A percentile compares a stretch with the other conserved stretches of the same genome.
Conservation (phyloP, 1,284 basidiomycete species). For the Pyrrhoderma lamaoense region DNA sequence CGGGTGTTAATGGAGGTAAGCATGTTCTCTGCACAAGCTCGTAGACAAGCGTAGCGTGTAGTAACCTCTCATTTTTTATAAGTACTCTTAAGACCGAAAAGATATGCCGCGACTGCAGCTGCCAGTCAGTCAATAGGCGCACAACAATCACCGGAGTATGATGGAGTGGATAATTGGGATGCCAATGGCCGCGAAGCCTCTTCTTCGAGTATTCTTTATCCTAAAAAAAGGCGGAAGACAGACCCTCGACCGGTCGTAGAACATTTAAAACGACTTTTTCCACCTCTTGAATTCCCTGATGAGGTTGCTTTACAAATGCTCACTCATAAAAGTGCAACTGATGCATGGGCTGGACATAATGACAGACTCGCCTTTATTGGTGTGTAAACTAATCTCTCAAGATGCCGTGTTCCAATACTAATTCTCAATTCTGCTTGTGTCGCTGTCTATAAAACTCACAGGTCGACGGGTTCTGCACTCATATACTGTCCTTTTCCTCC, state of each 20-base stretch:
- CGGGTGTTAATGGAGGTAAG: slow-evolving; percentile 3
- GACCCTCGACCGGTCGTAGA: slow-evolving; percentile 31
- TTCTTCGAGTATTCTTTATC: slow-evolving; percentile 2
- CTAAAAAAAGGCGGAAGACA: slow-evolving; percentile 9
- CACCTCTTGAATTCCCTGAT: slow-evolving; percentile 57
- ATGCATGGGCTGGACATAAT: slow-evolving; percentile 60
- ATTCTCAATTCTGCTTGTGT: background rate
- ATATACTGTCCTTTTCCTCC: slow-evolving; percentile 66
- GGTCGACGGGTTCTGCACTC: slow-evolving; percentile 68
- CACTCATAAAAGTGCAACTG: slow-evolving; percentile 66
- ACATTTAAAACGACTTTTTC: slow-evolving; percentile 57
- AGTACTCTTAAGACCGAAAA: background rate
- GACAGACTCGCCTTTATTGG: slow-evolving; percentile 63
- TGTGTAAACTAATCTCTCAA: slow-evolving; percentile 28
- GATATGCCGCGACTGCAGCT: slow-evolving; percentile 10
- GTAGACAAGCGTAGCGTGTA: background rate
- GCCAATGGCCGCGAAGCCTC: background rate
- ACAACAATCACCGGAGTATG: background rate
- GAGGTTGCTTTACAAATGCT: slow-evolving; percentile 64
- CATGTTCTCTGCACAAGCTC: background rate
- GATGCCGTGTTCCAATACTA: background rate
- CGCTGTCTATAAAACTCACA: slow-evolving; percentile 24
- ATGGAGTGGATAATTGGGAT: slow-evolving; percentile 5
- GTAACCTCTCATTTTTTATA: background rate
- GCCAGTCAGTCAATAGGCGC: background rate